A percentile compares a stretch with the other conserved stretches of the same genome.
Conservation (phyloP, 805 yeast species). For the Cyberlindnera xylosilytica region DNA sequence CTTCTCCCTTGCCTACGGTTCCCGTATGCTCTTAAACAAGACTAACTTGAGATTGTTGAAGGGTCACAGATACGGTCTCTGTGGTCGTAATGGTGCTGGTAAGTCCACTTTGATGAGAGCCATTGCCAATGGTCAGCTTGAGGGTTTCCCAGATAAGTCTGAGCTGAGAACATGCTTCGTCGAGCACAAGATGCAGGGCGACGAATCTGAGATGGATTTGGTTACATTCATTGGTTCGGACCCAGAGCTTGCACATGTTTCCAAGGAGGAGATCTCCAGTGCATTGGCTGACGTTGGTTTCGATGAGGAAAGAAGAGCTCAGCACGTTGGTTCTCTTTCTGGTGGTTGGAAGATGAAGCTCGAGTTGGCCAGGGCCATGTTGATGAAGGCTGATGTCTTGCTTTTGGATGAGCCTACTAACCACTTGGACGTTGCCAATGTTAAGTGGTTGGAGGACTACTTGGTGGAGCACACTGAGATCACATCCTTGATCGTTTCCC, state of each 20-base stretch:
- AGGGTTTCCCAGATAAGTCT: conserved; percentile 92
- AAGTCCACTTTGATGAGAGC: conserved; percentile 97
- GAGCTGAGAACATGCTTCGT: conserved; percentile 91
- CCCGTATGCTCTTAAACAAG: conserved; percentile 93
- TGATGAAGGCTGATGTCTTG: conserved; percentile 93
- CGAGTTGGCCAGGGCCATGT: conserved; percentile 98
- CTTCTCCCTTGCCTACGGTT: conserved; percentile 95
- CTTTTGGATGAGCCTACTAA: conserved; percentile 97
- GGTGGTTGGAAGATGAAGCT: conserved; percentile 99
- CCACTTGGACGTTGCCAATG: conserved; percentile 93
- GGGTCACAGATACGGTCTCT: conserved; percentile 96
- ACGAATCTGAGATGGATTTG: conserved; percentile 86
- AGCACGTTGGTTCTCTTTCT: conserved; percentile 88
- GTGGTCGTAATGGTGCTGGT: conserved; percentile 99
- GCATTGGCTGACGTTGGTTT: conserved; percentile 89
- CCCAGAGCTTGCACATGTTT: conserved; percentile 67
- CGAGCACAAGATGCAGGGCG: conserved; percentile 94
- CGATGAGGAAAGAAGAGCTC: conserved; percentile 83
- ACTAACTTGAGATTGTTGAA: conserved; percentile 82
- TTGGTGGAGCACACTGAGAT: conserved; percentile 77
- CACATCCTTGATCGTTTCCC: conserved; percentile 94
- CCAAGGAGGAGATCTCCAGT: conserved; percentile 64
- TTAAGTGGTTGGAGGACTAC: conserved; percentile 91
- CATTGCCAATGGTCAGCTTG: conserved; percentile 92
- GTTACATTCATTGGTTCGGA: conserved; percentile 87